Percentiles rank a stretch among this genome's conserved stretches.
Evolutionary conservation across 805 yeast genomes (phyloP).

Genomic region (Metschnikowia amazonensis): DNA sequence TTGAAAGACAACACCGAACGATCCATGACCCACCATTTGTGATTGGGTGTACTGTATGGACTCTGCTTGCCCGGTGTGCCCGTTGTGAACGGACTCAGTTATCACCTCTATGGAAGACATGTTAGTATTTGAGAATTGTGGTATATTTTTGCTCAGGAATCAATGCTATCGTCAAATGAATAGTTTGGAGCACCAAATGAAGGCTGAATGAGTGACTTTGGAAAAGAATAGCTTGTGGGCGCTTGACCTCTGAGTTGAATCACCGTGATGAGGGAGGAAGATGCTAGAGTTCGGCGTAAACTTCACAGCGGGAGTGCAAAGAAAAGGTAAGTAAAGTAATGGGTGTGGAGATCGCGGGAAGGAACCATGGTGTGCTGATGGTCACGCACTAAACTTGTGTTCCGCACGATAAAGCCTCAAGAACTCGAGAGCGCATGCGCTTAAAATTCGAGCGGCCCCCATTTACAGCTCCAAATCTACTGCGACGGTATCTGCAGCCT

Average conservation of each 20-base stretch:
- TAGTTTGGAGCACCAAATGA: background rate
- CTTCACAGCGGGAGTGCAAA: background rate
- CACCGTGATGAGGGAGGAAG: background rate
- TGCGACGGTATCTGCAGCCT: background rate
- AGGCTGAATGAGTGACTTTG: slow-evolving; percentile 1
- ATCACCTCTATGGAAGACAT: slow-evolving; percentile 46
- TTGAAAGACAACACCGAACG: slow-evolving; percentile 97
- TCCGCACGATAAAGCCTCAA: slow-evolving; percentile 12
- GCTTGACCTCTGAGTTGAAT: background rate
- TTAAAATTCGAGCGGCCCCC: background rate
- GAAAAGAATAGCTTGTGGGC: background rate
- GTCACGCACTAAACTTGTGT: slow-evolving; percentile 19
- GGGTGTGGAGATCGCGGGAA: slow-evolving; percentile 16
- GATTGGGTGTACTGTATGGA: slow-evolving; percentile 74
- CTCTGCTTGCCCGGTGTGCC: slow-evolving; percentile 59
- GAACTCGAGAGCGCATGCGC: slow-evolving; percentile 1
- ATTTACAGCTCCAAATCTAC: background rate
- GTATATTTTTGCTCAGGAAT: background rate
- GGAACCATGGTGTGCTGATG: slow-evolving; percentile 11
- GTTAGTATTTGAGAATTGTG: slow-evolving; percentile 26
- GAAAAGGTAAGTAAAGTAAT: slow-evolving; percentile 4
- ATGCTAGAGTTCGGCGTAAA: background rate
- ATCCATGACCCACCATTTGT: slow-evolving; percentile 96
- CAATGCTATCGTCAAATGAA: background rate
- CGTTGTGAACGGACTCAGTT: slow-evolving; percentile 67